phyloP scores from a whole-genome alignment of 345 rosid genomes.

The Corymbia maculata region DNA sequence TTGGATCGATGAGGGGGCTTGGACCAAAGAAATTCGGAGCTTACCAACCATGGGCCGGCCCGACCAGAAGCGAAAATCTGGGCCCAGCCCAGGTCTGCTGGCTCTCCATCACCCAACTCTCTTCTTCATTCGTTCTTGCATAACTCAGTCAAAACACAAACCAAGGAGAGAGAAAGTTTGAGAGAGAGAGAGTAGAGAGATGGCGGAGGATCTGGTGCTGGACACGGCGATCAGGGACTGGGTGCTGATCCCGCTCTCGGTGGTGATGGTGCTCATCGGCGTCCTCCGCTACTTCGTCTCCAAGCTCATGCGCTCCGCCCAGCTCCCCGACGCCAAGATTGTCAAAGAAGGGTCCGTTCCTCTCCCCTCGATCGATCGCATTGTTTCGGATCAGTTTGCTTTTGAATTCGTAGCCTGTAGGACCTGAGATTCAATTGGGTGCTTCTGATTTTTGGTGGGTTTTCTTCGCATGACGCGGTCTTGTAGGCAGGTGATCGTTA shows the following conservation, averaged over 20 bases:
- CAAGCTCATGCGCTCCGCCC: constrained; percentile 86
- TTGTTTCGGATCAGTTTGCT: not conserved
- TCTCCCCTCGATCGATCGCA: not conserved
- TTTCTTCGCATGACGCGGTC: not conserved
- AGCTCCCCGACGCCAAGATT: constrained; percentile 67
- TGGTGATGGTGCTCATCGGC: constrained; percentile 92
- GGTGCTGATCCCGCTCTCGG: constrained; percentile 87
- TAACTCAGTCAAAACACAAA: not conserved
- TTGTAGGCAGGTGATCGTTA: constrained; percentile 65
- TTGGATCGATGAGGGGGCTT: not conserved
- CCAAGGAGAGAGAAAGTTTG: not conserved
- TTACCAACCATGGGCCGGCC: not conserved
- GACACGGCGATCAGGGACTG: constrained; percentile 96
- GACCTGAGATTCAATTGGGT: not conserved
- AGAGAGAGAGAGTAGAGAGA: constrained; percentile 12
- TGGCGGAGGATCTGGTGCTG: constrained; percentile 95
- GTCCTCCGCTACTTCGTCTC: constrained; percentile 80
- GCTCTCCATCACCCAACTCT: not conserved
- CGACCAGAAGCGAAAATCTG: not conserved
- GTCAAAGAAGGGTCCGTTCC: constrained; percentile 73
- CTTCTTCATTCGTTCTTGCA: not conserved
- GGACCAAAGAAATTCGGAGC: not conserved
- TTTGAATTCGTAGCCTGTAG: not conserved
- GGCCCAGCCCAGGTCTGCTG: not conserved
- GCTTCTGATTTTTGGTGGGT: not conserved